These are phyloP conservation scores for Schwanniomyces occidentalis DNA, from an alignment of 805 yeast species.

Conservation along the genomic window DNA sequence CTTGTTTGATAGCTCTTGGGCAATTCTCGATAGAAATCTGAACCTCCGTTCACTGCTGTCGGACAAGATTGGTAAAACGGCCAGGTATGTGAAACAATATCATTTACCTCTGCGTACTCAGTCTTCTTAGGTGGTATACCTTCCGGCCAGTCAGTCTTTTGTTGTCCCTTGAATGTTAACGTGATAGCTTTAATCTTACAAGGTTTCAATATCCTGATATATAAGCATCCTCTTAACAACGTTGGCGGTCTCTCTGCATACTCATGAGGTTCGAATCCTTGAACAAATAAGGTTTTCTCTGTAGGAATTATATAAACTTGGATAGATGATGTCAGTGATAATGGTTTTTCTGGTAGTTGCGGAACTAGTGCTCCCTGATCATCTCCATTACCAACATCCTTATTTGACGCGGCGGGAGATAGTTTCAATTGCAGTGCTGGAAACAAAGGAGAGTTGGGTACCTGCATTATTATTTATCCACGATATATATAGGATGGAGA, in stretches of 20 bases:
- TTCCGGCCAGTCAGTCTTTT: conserved; percentile 95
- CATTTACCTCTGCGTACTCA: conserved; percentile 63
- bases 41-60: conserved; percentile 39
- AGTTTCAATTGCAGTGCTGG: conserved; percentile 25
- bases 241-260: conserved; percentile 70
- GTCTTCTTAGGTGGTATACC: conserved; percentile 90
- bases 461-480: conserved; percentile 5
- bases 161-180: conserved; percentile 63
- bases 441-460: conserved; percentile 28
- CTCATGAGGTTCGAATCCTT: conserved; percentile 75
- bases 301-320: conserved; percentile 73
- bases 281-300: conserved; percentile 76
- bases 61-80: conserved; percentile 60
- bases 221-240: conserved; percentile 75
- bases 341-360: conserved; percentile 56
- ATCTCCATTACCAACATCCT: conserved; percentile 8
- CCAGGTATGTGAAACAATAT: conserved; percentile 82
- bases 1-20: conserved; percentile 8
- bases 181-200: conserved; percentile 65
- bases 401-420: conserved; percentile 10
- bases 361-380: conserved; percentile 29
- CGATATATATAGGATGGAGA: too few relatives aligned
- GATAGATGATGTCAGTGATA: conserved; percentile 62
- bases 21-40: conserved; percentile 44
- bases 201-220: conserved; percentile 68